Base-by-base conservation (phyloP, 805 yeast genomes). In the Maudiozyma bulderi region DNA sequence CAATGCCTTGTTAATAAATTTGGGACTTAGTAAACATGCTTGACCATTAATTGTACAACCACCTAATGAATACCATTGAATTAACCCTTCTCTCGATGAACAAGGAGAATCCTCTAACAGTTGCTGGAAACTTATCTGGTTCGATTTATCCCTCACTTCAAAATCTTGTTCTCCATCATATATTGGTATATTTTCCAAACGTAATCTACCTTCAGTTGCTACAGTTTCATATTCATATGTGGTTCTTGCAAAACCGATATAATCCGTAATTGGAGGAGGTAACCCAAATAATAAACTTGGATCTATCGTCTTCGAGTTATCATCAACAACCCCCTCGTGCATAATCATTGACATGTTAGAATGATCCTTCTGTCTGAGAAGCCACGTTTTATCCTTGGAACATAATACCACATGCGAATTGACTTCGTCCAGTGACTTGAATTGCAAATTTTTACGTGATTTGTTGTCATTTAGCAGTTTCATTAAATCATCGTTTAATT, bases 361-460 rank as follows among this genome's bases (percentile, higher is more conserved):
- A 64, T 91, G 97, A 60, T 87, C 86, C 70, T 85, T 82, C 58
- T 84, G 90, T 47, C 87, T 73, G 14, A 89, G 57, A 43, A 72
- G 70, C 77, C 78, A 89, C 0, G 95, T 84, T 46, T 71, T 64
- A 31, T 66, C 54, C 3, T 66, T 55, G 0, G 91, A 77, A 50
- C 90, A 83, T 13, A 88, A 62, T 32, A 79, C 87, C 8, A 86
- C 76, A 42, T 73, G 75, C 4, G 68, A 53, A 2, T 58, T 58
- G 2, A 49, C 52, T 5, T 51, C 55, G 29, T 57, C 67, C 39
- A 59, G 55, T 5, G 65, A 71, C 53, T 60, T 71, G 52, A 57
- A 64, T 53, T 41, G 55, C 11, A 63, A 53, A 3, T 41, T 37
- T 6, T 49, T 47, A 9, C 52, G 42, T 13, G 47, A 40, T 38